Evolutionary conservation across 768 basidiomycete genomes (phyloP).

Genomic region (Leccinum subgranulosum): DNA sequence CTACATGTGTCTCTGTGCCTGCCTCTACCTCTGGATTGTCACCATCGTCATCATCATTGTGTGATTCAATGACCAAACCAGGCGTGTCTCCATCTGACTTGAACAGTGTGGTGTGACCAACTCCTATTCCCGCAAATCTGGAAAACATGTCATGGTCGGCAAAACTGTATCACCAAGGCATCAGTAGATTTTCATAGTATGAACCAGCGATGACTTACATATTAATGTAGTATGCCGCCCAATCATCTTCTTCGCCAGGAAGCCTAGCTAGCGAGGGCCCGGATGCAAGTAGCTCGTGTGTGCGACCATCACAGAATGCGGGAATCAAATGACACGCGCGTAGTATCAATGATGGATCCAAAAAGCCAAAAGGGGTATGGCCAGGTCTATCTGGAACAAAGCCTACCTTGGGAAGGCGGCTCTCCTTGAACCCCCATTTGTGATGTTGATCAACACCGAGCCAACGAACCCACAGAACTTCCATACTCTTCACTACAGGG

Average conservation of each 20-base stretch:
- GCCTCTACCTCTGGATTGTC: neutral
- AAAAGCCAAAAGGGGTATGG: neutral
- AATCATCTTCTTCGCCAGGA: neutral
- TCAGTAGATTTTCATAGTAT: neutral
- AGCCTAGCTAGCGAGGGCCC: neutral
- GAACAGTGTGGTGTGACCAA: neutral
- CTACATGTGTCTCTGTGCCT: neutral
- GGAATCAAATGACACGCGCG: neutral
- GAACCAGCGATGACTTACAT: neutral
- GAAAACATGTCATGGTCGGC: neutral
- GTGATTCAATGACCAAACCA: neutral
- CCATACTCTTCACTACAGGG: neutral
- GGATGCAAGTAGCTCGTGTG: neutral
- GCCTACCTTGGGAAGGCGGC: neutral
- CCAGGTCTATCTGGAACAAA: neutral
- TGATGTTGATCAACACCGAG: neutral
- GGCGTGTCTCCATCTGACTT: neutral
- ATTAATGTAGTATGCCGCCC: neutral
- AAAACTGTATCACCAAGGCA: neutral
- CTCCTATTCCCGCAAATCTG: neutral
- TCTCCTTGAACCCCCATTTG: neutral
- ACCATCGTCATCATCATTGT: neutral
- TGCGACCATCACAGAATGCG: neutral
- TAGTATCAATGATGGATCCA: neutral
- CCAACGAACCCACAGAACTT: neutral